Conservation (phyloP, 164 flowering plant genomes). For the Macadamia tetraphylla region DNA sequence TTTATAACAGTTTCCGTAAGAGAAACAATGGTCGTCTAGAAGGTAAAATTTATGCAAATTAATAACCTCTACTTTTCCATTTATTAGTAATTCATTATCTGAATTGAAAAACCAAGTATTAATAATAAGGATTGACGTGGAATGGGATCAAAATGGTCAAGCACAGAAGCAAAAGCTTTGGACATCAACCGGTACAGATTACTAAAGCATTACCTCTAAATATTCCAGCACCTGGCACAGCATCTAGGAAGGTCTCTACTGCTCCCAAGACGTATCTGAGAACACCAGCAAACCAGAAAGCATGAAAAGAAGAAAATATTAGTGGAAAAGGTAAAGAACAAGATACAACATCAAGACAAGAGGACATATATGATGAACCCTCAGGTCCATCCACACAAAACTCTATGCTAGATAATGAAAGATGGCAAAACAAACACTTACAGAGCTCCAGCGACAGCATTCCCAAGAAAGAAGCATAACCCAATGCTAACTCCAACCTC, state of each 20-base stretch:
- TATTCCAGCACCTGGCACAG: conserved; percentile 91
- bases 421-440: conserved; percentile 36
- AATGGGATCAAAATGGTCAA: neutral
- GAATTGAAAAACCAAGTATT: neutral
- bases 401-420: neutral
- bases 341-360: neutral
- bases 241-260: conserved; percentile 90
- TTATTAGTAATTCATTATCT: neutral
- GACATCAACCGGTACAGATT: conserved; percentile 1
- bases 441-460: conserved; percentile 98
- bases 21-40: no score
- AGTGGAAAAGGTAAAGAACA: neutral
- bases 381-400: neutral
- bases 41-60: neutral
- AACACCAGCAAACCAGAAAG: conserved; percentile 13
- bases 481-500: conserved; percentile 99
- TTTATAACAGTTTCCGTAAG: no score
- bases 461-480: conserved; percentile 95
- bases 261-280: conserved; percentile 99
- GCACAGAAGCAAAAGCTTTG: neutral
- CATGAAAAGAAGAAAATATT: conserved; percentile 1
- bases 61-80: no score
- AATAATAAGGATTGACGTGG: neutral
- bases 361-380: neutral
- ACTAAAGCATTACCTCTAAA: conserved; percentile 58